Conservation (phyloP, 768 basidiomycete genomes). For the Kondoa malvinella region DNA sequence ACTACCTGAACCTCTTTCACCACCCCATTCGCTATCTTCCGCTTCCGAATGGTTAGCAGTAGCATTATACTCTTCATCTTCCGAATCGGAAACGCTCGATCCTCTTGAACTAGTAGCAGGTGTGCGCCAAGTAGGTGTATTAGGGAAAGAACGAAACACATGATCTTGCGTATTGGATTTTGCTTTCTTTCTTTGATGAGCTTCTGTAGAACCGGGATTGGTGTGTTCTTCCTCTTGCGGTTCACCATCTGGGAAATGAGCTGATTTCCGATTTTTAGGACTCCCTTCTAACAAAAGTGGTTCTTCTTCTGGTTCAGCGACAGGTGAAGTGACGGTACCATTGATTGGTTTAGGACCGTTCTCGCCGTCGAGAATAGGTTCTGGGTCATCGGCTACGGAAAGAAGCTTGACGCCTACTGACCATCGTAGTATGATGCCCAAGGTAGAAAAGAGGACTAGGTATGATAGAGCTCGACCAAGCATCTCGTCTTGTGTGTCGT, state of each 20-base stretch:
- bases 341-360: not conserved
- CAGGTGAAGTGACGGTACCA: constrained; percentile 2
- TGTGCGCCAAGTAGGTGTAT: constrained; percentile 22
- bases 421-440: constrained; percentile 65
- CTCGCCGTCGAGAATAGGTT: not conserved
- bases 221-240: constrained; percentile 5
- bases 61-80: constrained; percentile 17
- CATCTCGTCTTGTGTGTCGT: constrained; percentile 74
- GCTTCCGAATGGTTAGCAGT: constrained; percentile 10
- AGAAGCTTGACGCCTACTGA: constrained; percentile 77
- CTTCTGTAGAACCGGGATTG: constrained; percentile 2
- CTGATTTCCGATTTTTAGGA: constrained; percentile 1
- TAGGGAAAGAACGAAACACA: constrained; percentile 26
- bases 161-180: no score
- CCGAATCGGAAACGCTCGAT: constrained; percentile 3
- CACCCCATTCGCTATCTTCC: constrained; percentile 14
- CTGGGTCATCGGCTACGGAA: constrained; percentile 46
- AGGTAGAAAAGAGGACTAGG: constrained; percentile 76
- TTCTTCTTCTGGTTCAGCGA: not conserved
- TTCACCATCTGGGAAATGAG: constrained; percentile 10
- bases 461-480: constrained; percentile 78
- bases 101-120: constrained; percentile 8
- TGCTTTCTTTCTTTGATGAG: constrained; percentile 13
- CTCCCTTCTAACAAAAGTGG: constrained; percentile 9
- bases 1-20: constrained; percentile 16